These are phyloP conservation scores for Oryza australiensis DNA, from an alignment of 176 grass and related monocot genomes.

Conservation along the genomic window DNA sequence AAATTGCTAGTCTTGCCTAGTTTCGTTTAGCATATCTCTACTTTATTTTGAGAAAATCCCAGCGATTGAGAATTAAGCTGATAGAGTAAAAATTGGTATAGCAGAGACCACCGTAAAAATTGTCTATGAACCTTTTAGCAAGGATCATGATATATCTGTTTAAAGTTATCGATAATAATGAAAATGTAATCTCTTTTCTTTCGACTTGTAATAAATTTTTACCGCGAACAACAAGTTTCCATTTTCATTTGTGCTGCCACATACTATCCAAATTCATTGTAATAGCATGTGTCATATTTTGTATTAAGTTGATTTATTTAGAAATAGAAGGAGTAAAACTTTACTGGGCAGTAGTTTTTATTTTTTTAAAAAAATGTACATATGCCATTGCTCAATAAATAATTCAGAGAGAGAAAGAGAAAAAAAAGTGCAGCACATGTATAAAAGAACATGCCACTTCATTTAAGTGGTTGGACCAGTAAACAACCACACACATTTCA, in stretches of 20 bases:
- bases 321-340: not conserved
- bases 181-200: not conserved
- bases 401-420: not conserved
- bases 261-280: too few relatives aligned
- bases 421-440: not conserved
- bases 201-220: too few relatives aligned
- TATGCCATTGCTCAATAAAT: not conserved
- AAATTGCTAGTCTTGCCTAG: too few relatives aligned
- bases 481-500: not conserved
- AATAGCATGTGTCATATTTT: too few relatives aligned
- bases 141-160: not conserved
- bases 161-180: not conserved
- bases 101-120: too few relatives aligned
- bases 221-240: not conserved
- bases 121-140: too few relatives aligned
- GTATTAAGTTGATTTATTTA: too few relatives aligned
- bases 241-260: not conserved
- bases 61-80: not conserved
- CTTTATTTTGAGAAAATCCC: not conserved
- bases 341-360: not conserved
- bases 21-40: not conserved
- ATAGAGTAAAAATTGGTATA: too few relatives aligned
- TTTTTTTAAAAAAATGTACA: not conserved
- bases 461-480: constrained; percentile 26
- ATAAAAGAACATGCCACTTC: not conserved